phyloP scores from a whole-genome alignment of 1,139 yeast species.

The Kurtzmaniella quercitrusa region DNA sequence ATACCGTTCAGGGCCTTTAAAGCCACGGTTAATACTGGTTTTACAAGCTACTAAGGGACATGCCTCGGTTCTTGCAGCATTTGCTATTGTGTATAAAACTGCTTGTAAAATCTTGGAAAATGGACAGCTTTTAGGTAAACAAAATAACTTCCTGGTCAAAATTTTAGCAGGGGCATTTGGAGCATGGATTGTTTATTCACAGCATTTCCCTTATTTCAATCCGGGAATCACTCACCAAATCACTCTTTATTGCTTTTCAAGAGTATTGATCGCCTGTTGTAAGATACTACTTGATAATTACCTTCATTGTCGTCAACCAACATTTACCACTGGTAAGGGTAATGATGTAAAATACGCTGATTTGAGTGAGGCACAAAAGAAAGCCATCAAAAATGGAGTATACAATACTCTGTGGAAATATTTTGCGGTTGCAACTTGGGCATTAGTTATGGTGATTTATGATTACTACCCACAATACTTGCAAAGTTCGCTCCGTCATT shows the following conservation, averaged over 20 bases:
- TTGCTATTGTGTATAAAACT: conserved; percentile 59
- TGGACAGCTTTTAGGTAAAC: conserved; percentile 33
- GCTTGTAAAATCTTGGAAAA: conserved; percentile 26
- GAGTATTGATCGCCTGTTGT: conserved; percentile 52
- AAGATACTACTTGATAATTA: conserved; percentile 42
- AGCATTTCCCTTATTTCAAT: conserved; percentile 43
- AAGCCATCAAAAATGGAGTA: conserved; percentile 28
- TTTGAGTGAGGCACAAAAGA: conserved; percentile 27
- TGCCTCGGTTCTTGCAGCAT: conserved; percentile 61
- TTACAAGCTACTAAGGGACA: conserved; percentile 60
- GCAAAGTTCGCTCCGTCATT: conserved; percentile 63
- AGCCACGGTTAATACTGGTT: conserved; percentile 46
- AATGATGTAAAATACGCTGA: conserved; percentile 26
- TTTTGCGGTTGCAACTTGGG: conserved; percentile 74
- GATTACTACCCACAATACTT: conserved; percentile 59
- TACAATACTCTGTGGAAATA: conserved; percentile 55
- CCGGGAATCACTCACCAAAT: conserved; percentile 55
- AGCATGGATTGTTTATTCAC: conserved; percentile 64
- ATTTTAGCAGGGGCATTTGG: conserved; percentile 64
- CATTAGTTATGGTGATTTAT: conserved; percentile 67
- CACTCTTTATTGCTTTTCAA: conserved; percentile 57
- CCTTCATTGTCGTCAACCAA: conserved; percentile 35
- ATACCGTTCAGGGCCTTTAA: conserved; percentile 47
- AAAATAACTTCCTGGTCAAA: conserved; percentile 29
- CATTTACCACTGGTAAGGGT: conserved; percentile 19